Percentiles rank a stretch among this genome's conserved stretches.
phyloP scores from a whole-genome alignment of 495 filamentous ascomycete genomes.

The Parachaetomium inaequale region DNA sequence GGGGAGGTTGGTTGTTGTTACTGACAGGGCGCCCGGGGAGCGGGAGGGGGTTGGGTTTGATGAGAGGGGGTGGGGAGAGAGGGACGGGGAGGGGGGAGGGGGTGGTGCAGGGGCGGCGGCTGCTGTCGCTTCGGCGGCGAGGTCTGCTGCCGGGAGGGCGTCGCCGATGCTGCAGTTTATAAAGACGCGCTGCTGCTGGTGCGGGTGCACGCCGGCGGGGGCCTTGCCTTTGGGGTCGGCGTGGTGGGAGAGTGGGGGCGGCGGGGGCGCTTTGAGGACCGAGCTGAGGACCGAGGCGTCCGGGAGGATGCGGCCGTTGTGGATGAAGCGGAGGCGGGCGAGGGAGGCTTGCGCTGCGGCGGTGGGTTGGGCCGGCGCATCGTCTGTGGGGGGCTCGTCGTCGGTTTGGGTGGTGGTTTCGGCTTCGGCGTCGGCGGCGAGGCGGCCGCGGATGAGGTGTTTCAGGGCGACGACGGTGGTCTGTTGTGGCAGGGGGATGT shows the following conservation, averaged over 20 bases:
- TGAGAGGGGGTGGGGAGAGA: conserved; percentile 3
- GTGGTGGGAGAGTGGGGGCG: conserved; percentile 40
- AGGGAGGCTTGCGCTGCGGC: conserved; percentile 46
- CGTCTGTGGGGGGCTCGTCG: conserved; percentile 43
- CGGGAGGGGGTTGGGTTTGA: background rate
- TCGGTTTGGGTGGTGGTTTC: background rate
- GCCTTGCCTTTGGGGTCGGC: conserved; percentile 37
- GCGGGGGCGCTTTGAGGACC: conserved; percentile 60
- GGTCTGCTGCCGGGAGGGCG: conserved; percentile 61
- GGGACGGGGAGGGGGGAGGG: conserved; percentile 1
- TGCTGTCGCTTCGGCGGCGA: conserved; percentile 61
- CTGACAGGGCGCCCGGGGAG: background rate
- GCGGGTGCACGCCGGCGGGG: conserved; percentile 23
- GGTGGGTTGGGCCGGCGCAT: conserved; percentile 28
- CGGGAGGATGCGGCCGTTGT: conserved; percentile 77
- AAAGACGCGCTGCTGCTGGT: conserved; percentile 54
- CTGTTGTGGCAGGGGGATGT: conserved; percentile 60
- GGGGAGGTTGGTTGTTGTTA: background rate
- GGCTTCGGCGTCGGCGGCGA: conserved; percentile 53
- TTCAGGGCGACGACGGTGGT: conserved; percentile 75
- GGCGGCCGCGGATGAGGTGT: conserved; percentile 70
- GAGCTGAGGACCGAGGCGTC: conserved; percentile 61
- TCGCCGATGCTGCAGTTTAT: conserved; percentile 88
- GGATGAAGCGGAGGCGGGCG: conserved; percentile 78
- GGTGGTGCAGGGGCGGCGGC: conserved; percentile 41